Evolutionary conservation across 2,329 filamentous ascomycete species (phyloP).

Genomic region (Stagonosporopsis cucurbitacearum): DNA sequence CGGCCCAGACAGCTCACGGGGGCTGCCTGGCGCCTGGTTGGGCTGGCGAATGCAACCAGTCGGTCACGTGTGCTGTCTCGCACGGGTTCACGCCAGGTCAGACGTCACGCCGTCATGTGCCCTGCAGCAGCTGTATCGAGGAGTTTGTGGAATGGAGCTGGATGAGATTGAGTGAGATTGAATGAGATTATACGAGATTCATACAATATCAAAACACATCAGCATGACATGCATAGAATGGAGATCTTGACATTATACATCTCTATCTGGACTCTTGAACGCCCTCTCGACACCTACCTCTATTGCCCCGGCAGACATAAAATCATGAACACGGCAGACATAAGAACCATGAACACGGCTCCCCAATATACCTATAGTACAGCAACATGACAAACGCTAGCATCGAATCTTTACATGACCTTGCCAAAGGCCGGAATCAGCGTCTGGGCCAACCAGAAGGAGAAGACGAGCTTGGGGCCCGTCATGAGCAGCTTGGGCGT

Average conservation of each 20-base stretch:
- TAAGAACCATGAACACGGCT: too few relatives aligned
- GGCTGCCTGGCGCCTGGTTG: not conserved
- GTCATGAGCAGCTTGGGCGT: conserved; percentile 99
- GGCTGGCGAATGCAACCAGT: conserved; percentile 5
- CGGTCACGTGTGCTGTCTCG: conserved; percentile 9
- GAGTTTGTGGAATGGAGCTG: too few relatives aligned
- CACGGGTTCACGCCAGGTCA: not conserved
- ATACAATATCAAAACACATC: too few relatives aligned
- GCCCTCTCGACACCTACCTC: conserved; percentile 23
- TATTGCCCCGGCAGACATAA: too few relatives aligned
- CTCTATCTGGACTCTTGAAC: too few relatives aligned
- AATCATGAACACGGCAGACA: too few relatives aligned
- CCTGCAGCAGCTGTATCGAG: too few relatives aligned
- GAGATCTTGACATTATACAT: conserved; percentile 28
- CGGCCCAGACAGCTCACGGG: not conserved
- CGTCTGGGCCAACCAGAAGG: conserved; percentile 99
- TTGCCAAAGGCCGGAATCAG: conserved; percentile 91
- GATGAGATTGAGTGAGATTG: too few relatives aligned
- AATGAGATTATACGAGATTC: too few relatives aligned
- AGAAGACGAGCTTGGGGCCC: conserved; percentile 97
- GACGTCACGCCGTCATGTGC: not conserved
- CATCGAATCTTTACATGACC: conserved; percentile 58
- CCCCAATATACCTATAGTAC: conserved; percentile 40
- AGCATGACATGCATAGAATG: conserved; percentile 24
- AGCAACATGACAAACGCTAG: conserved; percentile 26